Base-by-base conservation (phyloP, 2,329 filamentous ascomycete genomes). In the Rachicladosporium sp. region DNA sequence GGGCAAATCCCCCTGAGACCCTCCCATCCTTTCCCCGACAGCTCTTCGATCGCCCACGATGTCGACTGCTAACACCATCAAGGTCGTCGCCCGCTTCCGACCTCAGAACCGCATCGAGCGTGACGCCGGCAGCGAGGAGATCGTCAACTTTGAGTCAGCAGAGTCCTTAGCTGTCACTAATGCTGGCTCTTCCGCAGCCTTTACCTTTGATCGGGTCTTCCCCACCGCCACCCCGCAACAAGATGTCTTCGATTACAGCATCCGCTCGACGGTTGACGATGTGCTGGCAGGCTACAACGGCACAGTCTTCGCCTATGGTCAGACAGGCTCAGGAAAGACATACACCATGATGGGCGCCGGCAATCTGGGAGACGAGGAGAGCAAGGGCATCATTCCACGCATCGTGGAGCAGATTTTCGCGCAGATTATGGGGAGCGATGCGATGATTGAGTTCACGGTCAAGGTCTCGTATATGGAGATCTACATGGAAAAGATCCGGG, bases 391-490 rank as follows among this genome's bases (percentile, higher is more conserved):
- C 46, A 96, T 95, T 52, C 91, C 91, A 37, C 82, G 91, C 55
- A 96, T 96, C 51, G 82, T 95, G 51, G 86, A 96, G 65, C 89
- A 96, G 67, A 95, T 96, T 59, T 96, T 96, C 60, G 80, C 83
- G 52, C 93, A 84, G 65, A 96, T 96, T 61, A 73, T 95, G 65
- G 78, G 83, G 13, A 94, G 87, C 53, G 85, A 89, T 33, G 80
- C 80, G 54, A 93, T 85, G 50, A 95, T 96, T 60, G 91, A 96
- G 65, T 96, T 96, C 64, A 96, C 88, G n/a, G 89, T 98, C 38
- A 79, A 88, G 41, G 89, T 96, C 57, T 94, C 87, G 63, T 96
- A 96, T 65, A 95, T 98, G 88, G 91, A 98, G 65, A 96, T 98
- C 49, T 98, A 98, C 70, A 98, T 96, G 91, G 91, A 98, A 67